Evolutionary conservation across 108 stramenopile genomes (phyloP).

Genomic region (Fistulifera solaris): DNA sequence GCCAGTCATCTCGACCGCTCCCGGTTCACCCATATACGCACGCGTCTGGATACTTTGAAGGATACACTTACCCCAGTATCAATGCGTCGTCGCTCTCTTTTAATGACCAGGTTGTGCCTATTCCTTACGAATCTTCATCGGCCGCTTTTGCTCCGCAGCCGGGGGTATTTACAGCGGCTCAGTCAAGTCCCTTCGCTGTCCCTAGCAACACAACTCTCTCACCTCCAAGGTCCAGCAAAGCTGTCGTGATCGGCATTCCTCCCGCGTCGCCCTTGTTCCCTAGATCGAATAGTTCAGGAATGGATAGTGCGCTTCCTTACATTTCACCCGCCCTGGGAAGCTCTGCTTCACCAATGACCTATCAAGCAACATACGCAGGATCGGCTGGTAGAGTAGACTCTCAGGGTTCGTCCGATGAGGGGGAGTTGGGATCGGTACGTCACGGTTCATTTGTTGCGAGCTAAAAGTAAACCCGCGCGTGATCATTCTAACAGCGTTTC

Average conservation of each 20-base stretch:
- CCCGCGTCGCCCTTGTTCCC: conserved; percentile 52
- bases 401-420: neutral
- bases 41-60: too few relatives aligned
- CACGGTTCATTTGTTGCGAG: neutral
- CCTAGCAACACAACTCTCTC: conserved; percentile 1
- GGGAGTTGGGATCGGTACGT: neutral
- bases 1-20: too few relatives aligned
- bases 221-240: neutral
- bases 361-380: neutral
- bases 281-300: conserved; percentile 9
- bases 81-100: too few relatives aligned
- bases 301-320: conserved; percentile 8
- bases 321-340: conserved; percentile 10
- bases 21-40: too few relatives aligned
- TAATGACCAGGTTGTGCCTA: too few relatives aligned
- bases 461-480: too few relatives aligned
- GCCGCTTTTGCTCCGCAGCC: too few relatives aligned
- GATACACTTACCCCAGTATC: too few relatives aligned
- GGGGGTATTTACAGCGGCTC: neutral
- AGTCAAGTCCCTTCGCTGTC: conserved; percentile 7
- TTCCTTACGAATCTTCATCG: too few relatives aligned
- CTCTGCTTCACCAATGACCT: neutral
- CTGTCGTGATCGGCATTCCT: conserved; percentile 7
- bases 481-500: neutral
- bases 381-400: too few relatives aligned